Evolutionary conservation across 2,329 filamentous ascomycete genomes (phyloP), one percentile per base, ranked within the genome.

Genomic region (Aspergillus vadensis): DNA sequence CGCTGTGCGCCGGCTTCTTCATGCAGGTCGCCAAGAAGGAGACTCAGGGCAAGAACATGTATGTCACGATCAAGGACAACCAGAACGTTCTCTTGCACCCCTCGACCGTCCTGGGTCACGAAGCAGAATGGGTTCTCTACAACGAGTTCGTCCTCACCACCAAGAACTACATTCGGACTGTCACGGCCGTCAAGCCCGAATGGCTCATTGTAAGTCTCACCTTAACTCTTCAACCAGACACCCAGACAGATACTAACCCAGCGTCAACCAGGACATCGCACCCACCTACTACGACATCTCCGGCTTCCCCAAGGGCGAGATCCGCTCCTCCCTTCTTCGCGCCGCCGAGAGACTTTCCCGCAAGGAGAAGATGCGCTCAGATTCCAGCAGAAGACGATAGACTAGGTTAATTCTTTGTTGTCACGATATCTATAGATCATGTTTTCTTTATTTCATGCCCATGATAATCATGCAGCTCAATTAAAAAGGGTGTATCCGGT

Each of bases 11-110:
- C 0, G 95, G 96, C 36, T 99, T 99, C 84, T 99, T 99, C 84
- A 99, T 99, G 95, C 95, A 99, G 76, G 91, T 98, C 21, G 96
- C 95, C 61, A 97, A 96, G 87, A 92, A 90, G 74, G 92, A 98
- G 72, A 87, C 86, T 55, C 88, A 86, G 30, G 91, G 91, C 72
- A 98, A 98, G 83, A 78, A 67, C 63, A 86, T 91, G 44, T 99
- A 99, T 80, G 88, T 89, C 65, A 99, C 95, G 1, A 89, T 99
- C 75, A 99, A 98, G 82, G 96, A 99, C 59, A 91, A 97, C 71
- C 94, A 98, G 79, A 90, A 86, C 50, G 95, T 99, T 49, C 83
- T 97, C 69, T 85, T 99, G 62, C 95, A 99, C 79, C 95, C 95
- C 2, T 95, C 91, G 66, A 97, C 93, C 0, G 93, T 97, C 32